Base-by-base conservation (phyloP, 257 asterid genomes). In the Leonotis leonurus region DNA sequence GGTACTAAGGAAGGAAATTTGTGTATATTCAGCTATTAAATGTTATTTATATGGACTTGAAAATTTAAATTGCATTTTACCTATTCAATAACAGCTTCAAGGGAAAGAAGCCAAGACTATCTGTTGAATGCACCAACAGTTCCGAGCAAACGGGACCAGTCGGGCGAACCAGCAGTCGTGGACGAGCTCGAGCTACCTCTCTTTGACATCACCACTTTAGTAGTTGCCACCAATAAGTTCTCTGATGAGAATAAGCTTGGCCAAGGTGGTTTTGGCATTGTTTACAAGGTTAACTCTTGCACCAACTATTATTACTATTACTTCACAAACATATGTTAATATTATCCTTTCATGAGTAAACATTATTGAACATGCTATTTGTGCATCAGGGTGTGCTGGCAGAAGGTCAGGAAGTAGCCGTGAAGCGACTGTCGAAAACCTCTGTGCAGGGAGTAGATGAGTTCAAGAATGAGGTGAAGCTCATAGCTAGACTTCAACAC, bases 181-280 rank as follows among this genome's bases (percentile, higher is more conserved):
- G 48, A 41, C 2, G 94, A 93, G 49, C 61, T 82, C 14, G 99
- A 88, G 64, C 75, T 91, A 24, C 98, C 98, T 0, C 39, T 88
- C 10, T 73, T 65, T 37, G 95, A 88, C 64, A 65, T 85, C 33
- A 25, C 45, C 5, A 74, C 86, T 62, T 62, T 91, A 2, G 64
- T 72, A 20, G 29, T 67, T 24, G 91, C 95, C 27, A 91, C 98
- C 0, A 56, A 81, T 13, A 70, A 81, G 22, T 91, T 91, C 39
- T 77, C 84, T 1, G 83, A 76, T 33, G 72, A 33, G 6, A 86
- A 89, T 27, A 86, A 79, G 78, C 78, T 89, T 2, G 97, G 97
- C 5, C 84, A 84, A 73, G 97, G 97, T n/a, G 95, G 97, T 20
- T 89, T 86, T 60, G 97, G 97, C 41, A 59, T 57, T 50, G 97